Percentiles rank a stretch among this genome's conserved stretches.
These are phyloP conservation scores for Chloris gayana DNA, from an alignment of 176 grass and related monocot species.

Conservation along the genomic window DNA sequence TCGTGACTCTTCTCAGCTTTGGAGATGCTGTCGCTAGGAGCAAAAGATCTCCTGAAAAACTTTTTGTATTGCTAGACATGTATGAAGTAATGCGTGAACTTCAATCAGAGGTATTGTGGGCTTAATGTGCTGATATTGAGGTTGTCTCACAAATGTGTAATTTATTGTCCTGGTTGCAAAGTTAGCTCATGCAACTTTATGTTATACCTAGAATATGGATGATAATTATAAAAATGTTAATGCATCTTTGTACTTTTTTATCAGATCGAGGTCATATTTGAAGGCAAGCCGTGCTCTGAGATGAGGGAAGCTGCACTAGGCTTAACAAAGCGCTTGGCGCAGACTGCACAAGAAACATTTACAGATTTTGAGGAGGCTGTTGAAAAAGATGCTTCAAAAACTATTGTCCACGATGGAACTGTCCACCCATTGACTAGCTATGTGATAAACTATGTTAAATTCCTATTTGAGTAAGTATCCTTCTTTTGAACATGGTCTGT, in stretches of 20 bases:
- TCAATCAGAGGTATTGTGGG: constrained; percentile 67
- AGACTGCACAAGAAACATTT: constrained; percentile 91
- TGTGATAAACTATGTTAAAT: constrained; percentile 98
- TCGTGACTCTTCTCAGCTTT: constrained; percentile 85
- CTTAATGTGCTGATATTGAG: constrained; percentile 22
- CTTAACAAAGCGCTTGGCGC: constrained; percentile 81
- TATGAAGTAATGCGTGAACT: constrained; percentile 97
- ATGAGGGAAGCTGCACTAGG: constrained; percentile 63
- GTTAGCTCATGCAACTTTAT: neutral
- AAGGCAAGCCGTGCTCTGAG: constrained; percentile 82
- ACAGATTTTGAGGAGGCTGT: constrained; percentile 90
- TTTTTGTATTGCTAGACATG: constrained; percentile 94
- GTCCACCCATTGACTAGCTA: constrained; percentile 98
- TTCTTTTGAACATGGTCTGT: neutral
- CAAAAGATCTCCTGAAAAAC: constrained; percentile 94
- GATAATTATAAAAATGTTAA: constrained; percentile 27
- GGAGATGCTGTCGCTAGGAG: constrained; percentile 96
- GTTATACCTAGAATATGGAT: constrained; percentile 15
- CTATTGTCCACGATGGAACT: constrained; percentile 91
- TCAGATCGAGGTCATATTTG: constrained; percentile 81
- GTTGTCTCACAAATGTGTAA: neutral
- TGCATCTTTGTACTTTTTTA: constrained; percentile 37
- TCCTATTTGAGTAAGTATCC: constrained; percentile 89
- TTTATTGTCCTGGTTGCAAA: constrained; percentile 19
- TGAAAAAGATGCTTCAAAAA: constrained; percentile 96